These are phyloP conservation scores for Leccinum ochraceum DNA, from an alignment of 768 basidiomycete species.

Conservation along the genomic window DNA sequence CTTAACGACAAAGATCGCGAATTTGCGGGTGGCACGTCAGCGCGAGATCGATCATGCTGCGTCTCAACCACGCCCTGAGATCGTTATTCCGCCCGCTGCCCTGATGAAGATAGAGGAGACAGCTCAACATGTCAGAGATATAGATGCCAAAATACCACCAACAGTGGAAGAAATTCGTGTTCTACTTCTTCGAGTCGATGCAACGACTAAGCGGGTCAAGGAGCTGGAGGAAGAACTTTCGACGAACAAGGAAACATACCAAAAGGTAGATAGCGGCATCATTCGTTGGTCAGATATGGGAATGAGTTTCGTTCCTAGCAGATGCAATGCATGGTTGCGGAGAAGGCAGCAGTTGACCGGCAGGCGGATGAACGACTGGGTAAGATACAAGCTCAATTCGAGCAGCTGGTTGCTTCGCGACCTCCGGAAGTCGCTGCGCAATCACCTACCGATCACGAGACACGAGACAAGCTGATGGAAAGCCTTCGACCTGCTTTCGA, in stretches of 20 bases:
- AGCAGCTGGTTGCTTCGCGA: conserved; percentile 15
- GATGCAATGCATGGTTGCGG: conserved; percentile 16
- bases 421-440: neutral
- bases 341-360: conserved; percentile 16
- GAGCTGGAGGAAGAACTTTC: conserved; percentile 27
- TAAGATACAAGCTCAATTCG: conserved; percentile 20
- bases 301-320: conserved; percentile 16
- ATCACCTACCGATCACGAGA: neutral
- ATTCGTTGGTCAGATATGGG: neutral
- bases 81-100: conserved; percentile 22
- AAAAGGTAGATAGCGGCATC: conserved; percentile 16
- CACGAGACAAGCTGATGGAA: conserved; percentile 20
- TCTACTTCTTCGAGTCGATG: conserved; percentile 27
- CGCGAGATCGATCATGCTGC: conserved; percentile 21
- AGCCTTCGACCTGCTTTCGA: conserved; percentile 23
- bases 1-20: conserved; percentile 19
- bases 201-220: conserved; percentile 19
- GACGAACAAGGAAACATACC: conserved; percentile 13
- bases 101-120: conserved; percentile 21
- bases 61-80: conserved; percentile 17
- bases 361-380: conserved; percentile 17
- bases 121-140: conserved; percentile 14
- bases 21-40: conserved; percentile 24
- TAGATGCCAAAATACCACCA: conserved; percentile 27
- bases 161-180: conserved; percentile 27